phyloP scores from a whole-genome alignment of 495 filamentous ascomycete genomes.

The Chaetomium tenue region DNA sequence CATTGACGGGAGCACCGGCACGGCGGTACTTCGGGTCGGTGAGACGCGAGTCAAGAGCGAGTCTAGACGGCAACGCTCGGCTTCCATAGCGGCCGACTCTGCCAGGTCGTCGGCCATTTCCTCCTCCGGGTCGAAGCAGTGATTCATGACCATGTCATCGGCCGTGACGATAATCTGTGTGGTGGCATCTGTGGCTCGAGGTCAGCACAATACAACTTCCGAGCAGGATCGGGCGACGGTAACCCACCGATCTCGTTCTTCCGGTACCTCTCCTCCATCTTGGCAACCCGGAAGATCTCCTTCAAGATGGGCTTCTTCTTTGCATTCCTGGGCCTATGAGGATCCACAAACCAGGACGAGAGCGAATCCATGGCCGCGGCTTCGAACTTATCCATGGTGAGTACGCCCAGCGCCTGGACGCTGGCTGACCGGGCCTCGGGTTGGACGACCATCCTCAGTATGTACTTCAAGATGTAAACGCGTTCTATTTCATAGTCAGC shows the following conservation, averaged over 20 bases:
- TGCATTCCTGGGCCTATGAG: constrained; percentile 42
- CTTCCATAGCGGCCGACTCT: not conserved
- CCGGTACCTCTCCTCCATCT: constrained; percentile 59
- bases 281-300: constrained; percentile 67
- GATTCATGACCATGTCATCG: constrained; percentile 34
- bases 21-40: constrained; percentile 27
- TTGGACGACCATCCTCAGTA: constrained; percentile 57
- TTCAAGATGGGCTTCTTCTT: constrained; percentile 51
- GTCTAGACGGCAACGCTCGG: not conserved
- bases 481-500: constrained; percentile 48
- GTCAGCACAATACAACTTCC: not conserved
- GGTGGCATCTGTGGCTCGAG: constrained; percentile 37
- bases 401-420: constrained; percentile 36
- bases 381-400: constrained; percentile 50
- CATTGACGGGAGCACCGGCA: constrained; percentile 30
- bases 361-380: constrained; percentile 47
- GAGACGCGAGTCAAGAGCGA: constrained; percentile 27
- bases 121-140: constrained; percentile 39
- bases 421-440: constrained; percentile 43
- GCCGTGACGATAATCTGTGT: constrained; percentile 44
- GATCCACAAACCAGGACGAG: constrained; percentile 45
- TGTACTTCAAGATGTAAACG: constrained; percentile 59
- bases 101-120: constrained; percentile 33
- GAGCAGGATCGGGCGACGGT: not conserved
- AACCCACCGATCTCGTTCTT: constrained; percentile 61